phyloP scores from a whole-genome alignment of 129 eudicot species.

The Chrysanthemum seticuspe region DNA sequence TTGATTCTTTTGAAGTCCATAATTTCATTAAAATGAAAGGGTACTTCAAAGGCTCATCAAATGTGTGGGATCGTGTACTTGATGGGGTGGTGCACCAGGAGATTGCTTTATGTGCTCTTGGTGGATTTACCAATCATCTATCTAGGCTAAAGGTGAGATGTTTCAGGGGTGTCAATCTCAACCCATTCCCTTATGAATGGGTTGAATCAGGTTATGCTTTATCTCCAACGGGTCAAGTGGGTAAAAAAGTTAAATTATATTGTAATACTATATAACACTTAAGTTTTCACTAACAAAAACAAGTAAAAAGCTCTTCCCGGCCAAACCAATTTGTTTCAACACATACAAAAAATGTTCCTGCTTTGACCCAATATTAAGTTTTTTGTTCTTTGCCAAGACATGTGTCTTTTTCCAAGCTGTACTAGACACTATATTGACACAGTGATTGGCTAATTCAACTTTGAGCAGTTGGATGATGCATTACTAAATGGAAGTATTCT shows the following conservation, averaged over 20 bases:
- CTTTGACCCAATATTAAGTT: too few relatives aligned
- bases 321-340: too few relatives aligned
- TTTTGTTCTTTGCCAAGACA: background rate
- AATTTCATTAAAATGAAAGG: slow-evolving; percentile 52
- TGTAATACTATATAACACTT: too few relatives aligned
- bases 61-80: slow-evolving; percentile 49
- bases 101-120: slow-evolving; percentile 80
- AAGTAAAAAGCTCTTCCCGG: too few relatives aligned
- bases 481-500: slow-evolving; percentile 73
- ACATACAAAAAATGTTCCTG: too few relatives aligned
- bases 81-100: slow-evolving; percentile 59
- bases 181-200: background rate
- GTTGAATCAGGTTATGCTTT: too few relatives aligned
- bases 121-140: slow-evolving; percentile 72
- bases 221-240: too few relatives aligned
- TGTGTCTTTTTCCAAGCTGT: slow-evolving; percentile 10
- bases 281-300: too few relatives aligned
- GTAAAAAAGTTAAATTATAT: too few relatives aligned
- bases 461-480: slow-evolving; percentile 67
- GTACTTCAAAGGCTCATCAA: slow-evolving; percentile 64
- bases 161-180: background rate
- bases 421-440: background rate
- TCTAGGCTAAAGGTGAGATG: slow-evolving; percentile 76
- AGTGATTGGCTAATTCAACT: slow-evolving; percentile 18
- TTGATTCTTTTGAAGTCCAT: slow-evolving; percentile 56